Evolutionary conservation across 208 protist species (phyloP).

Genomic region (Acanthamoeba healyi): DNA sequence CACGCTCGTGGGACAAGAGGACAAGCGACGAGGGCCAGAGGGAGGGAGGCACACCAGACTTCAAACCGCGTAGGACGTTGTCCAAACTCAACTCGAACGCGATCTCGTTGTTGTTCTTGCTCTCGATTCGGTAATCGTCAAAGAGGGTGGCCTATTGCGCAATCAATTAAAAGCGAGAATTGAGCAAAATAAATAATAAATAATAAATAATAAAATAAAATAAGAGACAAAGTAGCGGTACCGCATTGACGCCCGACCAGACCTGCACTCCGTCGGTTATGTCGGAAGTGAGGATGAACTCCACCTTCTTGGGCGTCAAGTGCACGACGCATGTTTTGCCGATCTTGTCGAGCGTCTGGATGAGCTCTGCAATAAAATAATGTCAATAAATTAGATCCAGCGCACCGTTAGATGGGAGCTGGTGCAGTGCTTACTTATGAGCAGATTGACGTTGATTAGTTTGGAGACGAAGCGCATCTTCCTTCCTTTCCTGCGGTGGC

Average conservation of each 20-base stretch:
- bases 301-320: constrained; percentile 71
- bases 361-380: constrained; percentile 64
- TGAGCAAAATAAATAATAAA: background rate
- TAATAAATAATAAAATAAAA: background rate
- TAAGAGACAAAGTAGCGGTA: background rate
- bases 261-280: constrained; percentile 74
- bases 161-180: background rate
- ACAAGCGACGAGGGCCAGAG: too few relatives aligned
- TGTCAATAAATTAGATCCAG: too few relatives aligned
- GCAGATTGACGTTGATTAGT: constrained; percentile 72
- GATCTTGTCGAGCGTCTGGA: constrained; percentile 73
- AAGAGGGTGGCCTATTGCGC: constrained; percentile 77
- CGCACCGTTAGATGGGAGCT: too few relatives aligned
- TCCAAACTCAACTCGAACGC: constrained; percentile 79
- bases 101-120: constrained; percentile 82
- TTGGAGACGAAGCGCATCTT: constrained; percentile 63
- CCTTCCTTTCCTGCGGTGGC: too few relatives aligned
- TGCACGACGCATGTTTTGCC: constrained; percentile 72
- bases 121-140: constrained; percentile 79
- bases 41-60: constrained; percentile 75
- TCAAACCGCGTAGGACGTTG: constrained; percentile 77
- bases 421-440: constrained; percentile 75
- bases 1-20: too few relatives aligned
- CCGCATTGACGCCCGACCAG: constrained; percentile 73
- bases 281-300: constrained; percentile 74